These are phyloP conservation scores for Trypanosoma rangeli DNA, from an alignment of 208 protist species.

Conservation along the genomic window DNA sequence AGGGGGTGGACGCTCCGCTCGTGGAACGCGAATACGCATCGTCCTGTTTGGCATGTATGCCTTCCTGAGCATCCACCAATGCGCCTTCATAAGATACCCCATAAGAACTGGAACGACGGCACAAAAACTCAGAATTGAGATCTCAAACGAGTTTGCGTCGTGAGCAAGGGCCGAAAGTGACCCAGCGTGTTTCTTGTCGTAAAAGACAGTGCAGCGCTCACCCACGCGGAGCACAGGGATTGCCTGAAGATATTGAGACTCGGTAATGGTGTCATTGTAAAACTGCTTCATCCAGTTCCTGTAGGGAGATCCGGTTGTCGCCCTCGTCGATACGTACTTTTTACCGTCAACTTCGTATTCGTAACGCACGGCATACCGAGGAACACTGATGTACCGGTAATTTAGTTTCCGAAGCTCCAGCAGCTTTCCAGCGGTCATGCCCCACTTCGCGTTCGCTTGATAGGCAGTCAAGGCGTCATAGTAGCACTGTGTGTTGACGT, in stretches of 20 bases:
- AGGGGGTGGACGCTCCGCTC: conserved; percentile 50
- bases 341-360: conserved; percentile 85
- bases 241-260: conserved; percentile 87
- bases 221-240: conserved; percentile 83
- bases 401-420: conserved; percentile 86
- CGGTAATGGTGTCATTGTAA: conserved; percentile 87
- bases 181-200: conserved; percentile 78
- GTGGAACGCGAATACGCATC: conserved; percentile 74
- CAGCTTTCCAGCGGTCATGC: conserved; percentile 69
- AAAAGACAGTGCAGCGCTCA: conserved; percentile 83
- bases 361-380: conserved; percentile 82
- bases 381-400: conserved; percentile 85
- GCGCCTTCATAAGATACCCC: conserved; percentile 81
- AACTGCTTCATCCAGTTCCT: conserved; percentile 74
- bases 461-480: conserved; percentile 73
- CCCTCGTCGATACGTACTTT: conserved; percentile 70
- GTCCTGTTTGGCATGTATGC: conserved; percentile 81
- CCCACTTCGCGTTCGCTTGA: conserved; percentile 67
- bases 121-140: conserved; percentile 75
- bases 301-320: conserved; percentile 84
- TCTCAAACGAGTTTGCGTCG: conserved; percentile 88
- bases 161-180: conserved; percentile 75
- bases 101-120: conserved; percentile 80
- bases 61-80: conserved; percentile 77
- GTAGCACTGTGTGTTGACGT: conserved; percentile 81